Base-by-base conservation (phyloP, 805 yeast genomes). In the Spathaspora passalidarum region DNA sequence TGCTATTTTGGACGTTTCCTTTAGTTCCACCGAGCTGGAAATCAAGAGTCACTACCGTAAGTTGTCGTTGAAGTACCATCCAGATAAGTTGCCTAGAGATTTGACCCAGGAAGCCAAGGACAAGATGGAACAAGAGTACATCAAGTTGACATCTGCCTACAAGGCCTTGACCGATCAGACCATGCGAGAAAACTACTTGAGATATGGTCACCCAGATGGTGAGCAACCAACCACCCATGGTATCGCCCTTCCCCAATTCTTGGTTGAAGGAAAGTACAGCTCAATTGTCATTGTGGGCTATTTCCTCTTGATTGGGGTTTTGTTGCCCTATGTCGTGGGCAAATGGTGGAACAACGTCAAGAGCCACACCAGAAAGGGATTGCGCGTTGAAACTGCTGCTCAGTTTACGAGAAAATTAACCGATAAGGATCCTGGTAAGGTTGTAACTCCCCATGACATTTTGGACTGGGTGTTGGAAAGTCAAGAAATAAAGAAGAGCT, bases 171-270 rank as follows among this genome's bases (percentile, higher is more conserved):
- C 99, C 11, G 98, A 94, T 66, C 97, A 88, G 55, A 77, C 74
- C 9, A 82, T 88, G 2, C 86, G 81, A 56, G 88, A 87, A 55
- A 94, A 94, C 62, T 90, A 79, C 63, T 71, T 84, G 56, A 83
- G 80, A 56, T 94, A 85, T 59, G 99, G 99, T 42, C 96, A 95
- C 62, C 99, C 99, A 4, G 99, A 94, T 69, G 99, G 99, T 37
- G 96, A 96, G 36, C 96, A 88, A 65, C 88, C 88, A 21, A 76
- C 85, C 16, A 72, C 85, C 17, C 97, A 89, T 62, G 99, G 99
- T 50, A 90, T 94, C 64, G 99, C 98, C 0, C 69, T 94, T 53
- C 99, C 99, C 25, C 83, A 86, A 61, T 89, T 88, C 67, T 75
- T 94, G 50, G 87, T 95, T 23, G 96, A 89, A 52, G 90, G 95